These are phyloP conservation scores for Apophysomyces elegans DNA, from an alignment of 371 early-diverging fungal genomes.

Conservation along the genomic window DNA sequence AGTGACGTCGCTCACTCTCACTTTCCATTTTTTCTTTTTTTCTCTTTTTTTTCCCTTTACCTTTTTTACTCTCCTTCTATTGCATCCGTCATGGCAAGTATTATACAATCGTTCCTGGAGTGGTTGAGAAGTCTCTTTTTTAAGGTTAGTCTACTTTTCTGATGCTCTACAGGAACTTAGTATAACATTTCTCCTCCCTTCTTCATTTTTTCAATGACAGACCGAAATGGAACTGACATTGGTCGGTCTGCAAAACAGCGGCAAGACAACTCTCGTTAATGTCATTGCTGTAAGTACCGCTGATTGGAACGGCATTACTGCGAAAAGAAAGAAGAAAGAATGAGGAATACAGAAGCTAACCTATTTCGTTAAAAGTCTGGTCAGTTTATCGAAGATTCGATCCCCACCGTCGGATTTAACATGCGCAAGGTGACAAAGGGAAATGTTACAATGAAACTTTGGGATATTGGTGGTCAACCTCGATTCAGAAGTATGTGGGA, in stretches of 20 bases:
- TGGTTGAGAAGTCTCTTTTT: constrained; percentile 95
- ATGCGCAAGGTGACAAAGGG: constrained; percentile 96
- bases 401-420: constrained; percentile 98
- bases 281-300: constrained; percentile 87
- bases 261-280: constrained; percentile 97
- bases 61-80: constrained; percentile 9
- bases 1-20: constrained; percentile 9
- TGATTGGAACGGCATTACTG: not conserved
- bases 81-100: constrained; percentile 58
- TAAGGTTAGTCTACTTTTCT: constrained; percentile 54
- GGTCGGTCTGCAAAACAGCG: constrained; percentile 97
- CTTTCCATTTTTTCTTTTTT: constrained; percentile 15
- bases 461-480: constrained; percentile 99
- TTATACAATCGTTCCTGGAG: constrained; percentile 78
- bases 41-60: constrained; percentile 13
- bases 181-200: not conserved
- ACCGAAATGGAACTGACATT: constrained; percentile 98
- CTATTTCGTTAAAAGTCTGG: constrained; percentile 67
- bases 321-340: not conserved
- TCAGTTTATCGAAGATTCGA: constrained; percentile 94
- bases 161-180: not conserved
- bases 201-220: constrained; percentile 27
- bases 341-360: no score
- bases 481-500: constrained; percentile 98
- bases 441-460: constrained; percentile 96